Percentiles rank a stretch among this genome's conserved stretches.
Evolutionary conservation across 2,329 filamentous ascomycete genomes (phyloP).

Genomic region (Trichophyton equinum): DNA sequence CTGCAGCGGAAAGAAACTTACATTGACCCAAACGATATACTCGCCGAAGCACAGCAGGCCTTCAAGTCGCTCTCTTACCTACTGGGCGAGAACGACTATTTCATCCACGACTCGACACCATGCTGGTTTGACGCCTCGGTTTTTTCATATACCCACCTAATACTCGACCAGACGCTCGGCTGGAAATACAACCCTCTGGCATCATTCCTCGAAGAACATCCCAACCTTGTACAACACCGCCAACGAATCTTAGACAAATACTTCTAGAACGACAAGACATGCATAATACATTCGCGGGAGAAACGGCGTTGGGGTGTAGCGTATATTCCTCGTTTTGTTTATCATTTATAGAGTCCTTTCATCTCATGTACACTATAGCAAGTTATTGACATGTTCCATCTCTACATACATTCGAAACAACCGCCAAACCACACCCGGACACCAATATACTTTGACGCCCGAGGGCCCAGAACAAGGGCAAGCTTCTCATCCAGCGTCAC

Average conservation of each 20-base stretch:
- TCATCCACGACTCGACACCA: constrained; percentile 47
- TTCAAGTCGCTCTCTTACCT: constrained; percentile 49
- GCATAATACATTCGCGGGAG: not conserved
- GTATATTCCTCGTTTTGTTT: not conserved
- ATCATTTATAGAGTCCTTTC: not conserved
- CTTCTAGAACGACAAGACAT: constrained; percentile 27
- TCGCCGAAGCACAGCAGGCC: constrained; percentile 49
- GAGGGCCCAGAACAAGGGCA: constrained; percentile 46
- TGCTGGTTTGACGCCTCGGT: constrained; percentile 75
- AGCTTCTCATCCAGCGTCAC: constrained; percentile 40
- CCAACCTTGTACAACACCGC: constrained; percentile 54
- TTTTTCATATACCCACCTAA: constrained; percentile 76
- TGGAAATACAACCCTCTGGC: constrained; percentile 54
- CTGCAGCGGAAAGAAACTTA: constrained; percentile 49
- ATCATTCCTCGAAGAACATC: constrained; percentile 43
- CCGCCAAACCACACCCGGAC: constrained; percentile 44
- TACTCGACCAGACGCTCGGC: constrained; percentile 51
- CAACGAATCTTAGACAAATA: constrained; percentile 44
- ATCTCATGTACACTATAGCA: not conserved
- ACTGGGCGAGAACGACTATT: constrained; percentile 47
- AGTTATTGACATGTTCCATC: not conserved
- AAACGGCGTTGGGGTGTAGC: not conserved
- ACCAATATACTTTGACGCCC: constrained; percentile 52
- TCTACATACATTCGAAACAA: constrained; percentile 23
- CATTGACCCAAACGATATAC: constrained; percentile 45